These are phyloP conservation scores for Talaromyces nanjingensis DNA, from an alignment of 495 filamentous ascomycete genomes.

Conservation along the genomic window DNA sequence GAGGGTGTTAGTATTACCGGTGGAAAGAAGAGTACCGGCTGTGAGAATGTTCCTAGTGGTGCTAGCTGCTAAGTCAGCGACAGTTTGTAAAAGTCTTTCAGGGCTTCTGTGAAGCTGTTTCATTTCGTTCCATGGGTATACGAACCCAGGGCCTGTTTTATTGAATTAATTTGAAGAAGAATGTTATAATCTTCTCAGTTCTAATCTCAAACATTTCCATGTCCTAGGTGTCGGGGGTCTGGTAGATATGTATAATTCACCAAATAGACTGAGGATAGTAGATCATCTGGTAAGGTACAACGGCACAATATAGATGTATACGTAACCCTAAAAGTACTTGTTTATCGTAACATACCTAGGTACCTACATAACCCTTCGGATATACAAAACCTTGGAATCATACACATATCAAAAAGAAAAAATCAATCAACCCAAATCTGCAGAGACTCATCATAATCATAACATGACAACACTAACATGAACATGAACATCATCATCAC, in stretches of 20 bases:
- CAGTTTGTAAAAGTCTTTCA: neutral
- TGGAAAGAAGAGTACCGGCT: constrained; percentile 35
- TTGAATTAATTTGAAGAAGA: no score
- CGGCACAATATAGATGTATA: no score
- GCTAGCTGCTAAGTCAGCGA: constrained; percentile 27
- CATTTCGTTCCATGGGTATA: neutral
- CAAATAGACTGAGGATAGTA: no score
- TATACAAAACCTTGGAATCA: neutral
- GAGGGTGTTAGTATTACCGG: constrained; percentile 36
- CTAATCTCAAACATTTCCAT: no score
- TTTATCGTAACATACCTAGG: neutral
- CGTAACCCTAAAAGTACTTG: neutral
- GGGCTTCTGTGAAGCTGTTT: neutral
- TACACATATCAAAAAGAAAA: neutral
- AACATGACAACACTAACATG: neutral
- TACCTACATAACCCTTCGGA: neutral
- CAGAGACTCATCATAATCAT: neutral
- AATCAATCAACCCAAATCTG: no score
- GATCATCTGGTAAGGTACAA: no score
- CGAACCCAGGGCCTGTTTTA: neutral
- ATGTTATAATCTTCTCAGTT: no score
- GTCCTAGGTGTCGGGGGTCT: no score
- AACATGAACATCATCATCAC: neutral
- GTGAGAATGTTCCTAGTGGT: constrained; percentile 34
- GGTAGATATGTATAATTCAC: no score